Base-by-base conservation (phyloP, 2,329 filamentous ascomycete genomes). In the Colletotrichum trifolii region DNA sequence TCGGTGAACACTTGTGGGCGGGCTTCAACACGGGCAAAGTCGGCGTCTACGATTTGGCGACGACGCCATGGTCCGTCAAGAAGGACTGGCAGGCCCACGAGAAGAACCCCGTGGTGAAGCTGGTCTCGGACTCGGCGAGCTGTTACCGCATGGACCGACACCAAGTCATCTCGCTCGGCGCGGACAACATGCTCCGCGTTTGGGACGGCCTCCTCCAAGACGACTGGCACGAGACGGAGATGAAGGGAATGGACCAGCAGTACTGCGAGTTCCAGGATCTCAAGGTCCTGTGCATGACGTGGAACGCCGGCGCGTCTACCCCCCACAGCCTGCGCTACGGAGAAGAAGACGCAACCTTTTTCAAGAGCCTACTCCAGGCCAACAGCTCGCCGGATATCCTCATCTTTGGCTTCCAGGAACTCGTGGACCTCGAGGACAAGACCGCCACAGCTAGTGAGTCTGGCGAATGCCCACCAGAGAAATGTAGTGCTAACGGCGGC, bases 381-480 rank as follows among this genome's bases (percentile, higher is more conserved):
- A 89, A 91, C 67, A 86, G 90, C 43, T 89, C 91, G 8, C 93
- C 96, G 0, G 96, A 98, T 71, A 94, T 99, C 54, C 80, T 98
- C 2, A 87, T 98, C 1, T 99, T 99, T 81, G 95, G 94, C 1
- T 99, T 99, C 76, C 96, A 99, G 77, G 96, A 99, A 77, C 85
- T 99, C n/a, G 96, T 99, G 4, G 96, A 99, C 73, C 83, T 99
- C 8, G 96, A 99, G 76, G 93, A 99, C 79, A 98, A 98, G 81
- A 96, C 94, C 70, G 91, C 96, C 54, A 98, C 95, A 25, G 96
- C 96, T n/a, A 97, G 89, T 88, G 77, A 73, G 85, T 83, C 15
- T 4, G 8, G 6, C 11, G 6, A 2, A n/a, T 13, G 5, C 9
- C 34, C 13, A 53, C 6, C 35, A 3, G 9, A 4, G 9, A 46